phyloP scores from a whole-genome alignment of 352 stramenopile species.

The Thalassiosira allenii region DNA sequence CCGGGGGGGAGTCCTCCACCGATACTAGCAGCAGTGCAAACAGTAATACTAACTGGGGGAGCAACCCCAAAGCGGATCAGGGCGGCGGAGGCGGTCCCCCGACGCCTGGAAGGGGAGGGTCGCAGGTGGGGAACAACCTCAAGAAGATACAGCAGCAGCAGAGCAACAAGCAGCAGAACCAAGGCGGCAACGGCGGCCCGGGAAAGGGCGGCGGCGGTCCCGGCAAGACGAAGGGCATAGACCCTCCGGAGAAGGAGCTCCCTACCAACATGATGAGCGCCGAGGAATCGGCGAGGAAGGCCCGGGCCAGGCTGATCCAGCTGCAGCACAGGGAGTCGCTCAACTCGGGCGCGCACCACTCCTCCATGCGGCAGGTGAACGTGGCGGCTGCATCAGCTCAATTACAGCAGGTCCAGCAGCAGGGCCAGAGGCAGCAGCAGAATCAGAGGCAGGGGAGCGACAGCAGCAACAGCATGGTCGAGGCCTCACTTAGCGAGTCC shows the following conservation, averaged over 20 bases:
- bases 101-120: too few relatives aligned
- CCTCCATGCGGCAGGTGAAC: too few relatives aligned
- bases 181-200: neutral
- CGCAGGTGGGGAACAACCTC: too few relatives aligned
- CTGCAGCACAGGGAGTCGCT: slow-evolving; percentile 36
- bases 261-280: neutral
- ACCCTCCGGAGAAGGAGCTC: slow-evolving; percentile 42
- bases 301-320: slow-evolving; percentile 38
- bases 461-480: neutral
- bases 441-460: neutral
- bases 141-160: neutral
- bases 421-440: neutral
- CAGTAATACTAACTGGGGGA: too few relatives aligned
- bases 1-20: neutral
- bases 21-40: too few relatives aligned
- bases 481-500: neutral
- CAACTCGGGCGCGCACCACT: neutral
- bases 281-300: slow-evolving; percentile 34
- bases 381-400: too few relatives aligned
- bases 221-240: slow-evolving; percentile 30
- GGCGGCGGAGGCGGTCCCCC: too few relatives aligned
- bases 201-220: neutral
- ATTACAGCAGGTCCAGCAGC: neutral
- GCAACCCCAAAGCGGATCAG: too few relatives aligned
- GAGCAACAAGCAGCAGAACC: neutral